A percentile compares a stretch with the other conserved stretches of the same genome.
Conservation (phyloP, 108 stramenopile species). For the Fragilariopsis cylindrus region DNA sequence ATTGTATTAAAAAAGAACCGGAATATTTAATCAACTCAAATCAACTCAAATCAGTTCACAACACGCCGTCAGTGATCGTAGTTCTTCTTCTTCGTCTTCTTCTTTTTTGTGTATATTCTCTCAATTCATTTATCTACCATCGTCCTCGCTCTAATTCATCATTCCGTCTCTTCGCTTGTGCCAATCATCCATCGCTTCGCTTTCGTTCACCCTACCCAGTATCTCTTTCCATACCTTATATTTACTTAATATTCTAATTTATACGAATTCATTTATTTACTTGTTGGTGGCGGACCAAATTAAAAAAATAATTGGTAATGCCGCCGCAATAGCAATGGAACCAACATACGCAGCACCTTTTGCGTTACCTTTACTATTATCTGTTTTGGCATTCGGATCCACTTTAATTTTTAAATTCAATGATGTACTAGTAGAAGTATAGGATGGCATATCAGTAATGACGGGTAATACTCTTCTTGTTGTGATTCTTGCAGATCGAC, state of each 20-base stretch:
- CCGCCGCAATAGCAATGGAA: conserved; percentile 39
- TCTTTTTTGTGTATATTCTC: no score
- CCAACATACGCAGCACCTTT: conserved; percentile 59
- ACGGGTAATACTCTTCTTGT: not conserved
- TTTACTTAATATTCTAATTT: not conserved
- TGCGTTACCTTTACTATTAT: conserved; percentile 20
- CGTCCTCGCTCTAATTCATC: no score
- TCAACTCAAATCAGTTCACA: no score
- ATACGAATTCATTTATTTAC: conserved; percentile 20
- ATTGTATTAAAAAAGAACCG: no score
- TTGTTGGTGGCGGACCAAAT: conserved; percentile 48
- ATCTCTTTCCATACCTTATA: no score
- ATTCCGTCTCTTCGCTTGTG: no score
- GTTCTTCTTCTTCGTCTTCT: no score
- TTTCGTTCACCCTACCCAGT: no score
- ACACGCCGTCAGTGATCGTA: no score
- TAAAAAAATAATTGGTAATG: conserved; percentile 47
- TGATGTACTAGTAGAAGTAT: conserved; percentile 20
- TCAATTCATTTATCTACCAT: no score
- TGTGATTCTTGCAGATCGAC: not conserved
- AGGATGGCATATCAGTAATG: not conserved
- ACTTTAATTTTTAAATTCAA: conserved; percentile 47
- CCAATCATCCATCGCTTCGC: no score
- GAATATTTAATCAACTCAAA: no score
- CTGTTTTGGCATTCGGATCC: conserved; percentile 38